phyloP scores from a whole-genome alignment of 2,329 filamentous ascomycete species.

The Exophiala lecanii-corni region DNA sequence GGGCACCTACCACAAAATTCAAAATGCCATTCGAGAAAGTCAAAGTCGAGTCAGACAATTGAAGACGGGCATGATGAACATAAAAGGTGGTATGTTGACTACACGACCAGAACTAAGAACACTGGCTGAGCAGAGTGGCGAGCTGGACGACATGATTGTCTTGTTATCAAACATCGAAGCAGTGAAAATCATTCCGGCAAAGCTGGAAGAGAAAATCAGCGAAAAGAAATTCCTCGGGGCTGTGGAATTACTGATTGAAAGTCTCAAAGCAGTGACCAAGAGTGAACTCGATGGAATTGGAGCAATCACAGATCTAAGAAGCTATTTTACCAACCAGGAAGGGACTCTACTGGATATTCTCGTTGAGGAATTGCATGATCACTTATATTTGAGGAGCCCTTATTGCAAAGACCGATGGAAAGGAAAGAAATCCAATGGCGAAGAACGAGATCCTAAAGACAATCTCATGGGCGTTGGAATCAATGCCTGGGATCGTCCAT shows the following conservation, averaged over 20 bases:
- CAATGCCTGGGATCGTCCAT: slow-evolving; percentile 47
- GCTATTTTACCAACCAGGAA: slow-evolving; percentile 91
- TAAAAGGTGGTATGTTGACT: slow-evolving; percentile 74
- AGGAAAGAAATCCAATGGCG: slow-evolving; percentile 49
- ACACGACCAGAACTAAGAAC: slow-evolving; percentile 90
- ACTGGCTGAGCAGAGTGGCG: slow-evolving; percentile 78
- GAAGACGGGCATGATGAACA: slow-evolving; percentile 74
- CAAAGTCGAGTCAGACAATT: slow-evolving; percentile 79
- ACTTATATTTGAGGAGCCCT: slow-evolving; percentile 94
- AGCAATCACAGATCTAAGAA: slow-evolving; percentile 76
- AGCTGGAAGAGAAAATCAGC: slow-evolving; percentile 88
- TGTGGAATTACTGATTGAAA: slow-evolving; percentile 86
- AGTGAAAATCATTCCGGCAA: slow-evolving; percentile 81
- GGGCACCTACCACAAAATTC: slow-evolving; percentile 97
- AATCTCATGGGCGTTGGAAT: slow-evolving; percentile 16
- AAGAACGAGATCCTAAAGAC: slow-evolving; percentile 26
- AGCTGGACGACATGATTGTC: slow-evolving; percentile 84
- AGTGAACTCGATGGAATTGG: slow-evolving; percentile 90
- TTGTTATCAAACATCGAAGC: slow-evolving; percentile 81
- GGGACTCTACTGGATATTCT: slow-evolving; percentile 87
- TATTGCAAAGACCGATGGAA: slow-evolving; percentile 98
- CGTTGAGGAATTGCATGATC: slow-evolving; percentile 95
- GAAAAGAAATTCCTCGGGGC: slow-evolving; percentile 93
- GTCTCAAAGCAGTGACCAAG: slow-evolving; percentile 73
- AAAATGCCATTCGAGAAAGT: slow-evolving; percentile 82